These are phyloP conservation scores for Cladophialophora yegresii DNA, from an alignment of 2,329 filamentous ascomycete genomes.

Conservation along the genomic window DNA sequence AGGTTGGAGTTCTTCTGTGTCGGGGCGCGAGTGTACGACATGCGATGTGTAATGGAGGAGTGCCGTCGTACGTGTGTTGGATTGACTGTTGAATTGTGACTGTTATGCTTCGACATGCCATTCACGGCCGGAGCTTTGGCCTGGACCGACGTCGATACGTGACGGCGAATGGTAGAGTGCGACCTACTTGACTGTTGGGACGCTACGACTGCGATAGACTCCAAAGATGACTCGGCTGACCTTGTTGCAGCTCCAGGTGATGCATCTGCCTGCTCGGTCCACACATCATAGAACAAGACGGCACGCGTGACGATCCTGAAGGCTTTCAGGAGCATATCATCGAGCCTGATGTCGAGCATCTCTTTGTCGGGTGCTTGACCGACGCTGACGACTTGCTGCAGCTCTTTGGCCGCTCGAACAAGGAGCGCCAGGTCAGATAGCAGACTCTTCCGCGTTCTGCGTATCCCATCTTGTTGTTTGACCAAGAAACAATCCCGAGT, in stretches of 20 bases:
- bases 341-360: constrained; percentile 70
- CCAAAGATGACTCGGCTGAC: neutral
- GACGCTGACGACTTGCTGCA: constrained; percentile 70
- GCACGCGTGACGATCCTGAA: constrained; percentile 93
- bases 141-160: constrained; percentile 9
- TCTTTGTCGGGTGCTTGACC: constrained; percentile 48
- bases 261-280: constrained; percentile 59
- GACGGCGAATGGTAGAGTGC: constrained; percentile 13
- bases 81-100: constrained; percentile 31
- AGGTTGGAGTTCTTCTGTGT: constrained; percentile 68
- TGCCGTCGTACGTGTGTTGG: constrained; percentile 47
- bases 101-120: constrained; percentile 17
- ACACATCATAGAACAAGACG: constrained; percentile 83
- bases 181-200: constrained; percentile 16
- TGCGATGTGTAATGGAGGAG: constrained; percentile 65
- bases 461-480: constrained; percentile 71
- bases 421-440: constrained; percentile 86
- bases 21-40: constrained; percentile 71
- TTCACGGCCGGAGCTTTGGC: constrained; percentile 12
- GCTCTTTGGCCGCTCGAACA: constrained; percentile 81
- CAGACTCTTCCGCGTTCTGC: constrained; percentile 80
- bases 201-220: constrained; percentile 8
- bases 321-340: constrained; percentile 89
- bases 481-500: constrained; percentile 78
- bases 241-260: constrained; percentile 39